These are phyloP conservation scores for Plasmodiophora brassicae DNA, from an alignment of 208 protist species.

Conservation along the genomic window DNA sequence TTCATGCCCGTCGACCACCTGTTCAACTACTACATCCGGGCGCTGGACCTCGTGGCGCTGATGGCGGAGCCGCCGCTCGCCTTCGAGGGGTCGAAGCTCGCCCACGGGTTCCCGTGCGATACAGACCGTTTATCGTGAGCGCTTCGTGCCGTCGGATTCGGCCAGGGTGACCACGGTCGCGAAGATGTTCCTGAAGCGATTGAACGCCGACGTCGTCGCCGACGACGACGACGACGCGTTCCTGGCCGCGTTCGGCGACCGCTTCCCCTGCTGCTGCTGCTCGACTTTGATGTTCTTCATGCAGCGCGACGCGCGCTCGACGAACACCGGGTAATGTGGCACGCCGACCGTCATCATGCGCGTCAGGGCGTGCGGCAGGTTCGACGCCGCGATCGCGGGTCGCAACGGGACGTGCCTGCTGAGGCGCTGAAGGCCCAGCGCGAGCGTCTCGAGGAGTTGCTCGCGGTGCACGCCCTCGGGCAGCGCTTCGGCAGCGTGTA, in stretches of 20 bases:
- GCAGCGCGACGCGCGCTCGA: not conserved
- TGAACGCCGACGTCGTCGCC: not conserved
- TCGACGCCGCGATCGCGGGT: not conserved
- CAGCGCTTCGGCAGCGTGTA: not conserved
- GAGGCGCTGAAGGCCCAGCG: not conserved
- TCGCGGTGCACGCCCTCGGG: not conserved
- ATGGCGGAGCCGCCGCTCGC: not conserved
- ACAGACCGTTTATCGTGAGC: too few relatives aligned
- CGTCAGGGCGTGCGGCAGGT: not conserved
- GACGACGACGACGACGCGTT: not conserved
- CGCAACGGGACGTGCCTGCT: not conserved
- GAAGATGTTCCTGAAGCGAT: slow-evolving; percentile 13
- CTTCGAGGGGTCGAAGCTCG: slow-evolving; percentile 4
- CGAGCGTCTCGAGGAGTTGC: not conserved
- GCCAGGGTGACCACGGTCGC: not conserved
- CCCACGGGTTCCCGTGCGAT: too few relatives aligned
- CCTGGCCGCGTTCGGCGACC: not conserved
- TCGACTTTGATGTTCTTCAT: too few relatives aligned
- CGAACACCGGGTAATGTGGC: slow-evolving; percentile 18
- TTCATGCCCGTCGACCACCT: slow-evolving; percentile 6
- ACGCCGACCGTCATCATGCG: not conserved
- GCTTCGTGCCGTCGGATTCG: too few relatives aligned
- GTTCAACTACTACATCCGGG: not conserved
- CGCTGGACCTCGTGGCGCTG: not conserved
- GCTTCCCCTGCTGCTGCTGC: too few relatives aligned